These are phyloP conservation scores for Gyromitra esculenta DNA, from an alignment of 2,329 filamentous ascomycete species.

Conservation along the genomic window DNA sequence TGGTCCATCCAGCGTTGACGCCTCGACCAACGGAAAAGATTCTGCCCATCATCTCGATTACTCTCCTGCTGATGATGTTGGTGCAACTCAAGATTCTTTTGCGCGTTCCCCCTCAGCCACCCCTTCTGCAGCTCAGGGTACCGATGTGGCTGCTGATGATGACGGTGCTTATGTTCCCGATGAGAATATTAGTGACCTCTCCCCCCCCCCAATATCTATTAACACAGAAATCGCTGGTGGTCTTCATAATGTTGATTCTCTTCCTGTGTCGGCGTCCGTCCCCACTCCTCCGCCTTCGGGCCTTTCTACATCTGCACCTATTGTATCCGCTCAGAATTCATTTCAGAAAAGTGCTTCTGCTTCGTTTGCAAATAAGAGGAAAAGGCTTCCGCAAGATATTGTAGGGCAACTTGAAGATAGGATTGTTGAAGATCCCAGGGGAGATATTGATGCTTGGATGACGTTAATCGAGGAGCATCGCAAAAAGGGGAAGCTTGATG, in stretches of 20 bases:
- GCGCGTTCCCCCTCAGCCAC: slow-evolving; percentile 51
- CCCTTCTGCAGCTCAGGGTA: slow-evolving; percentile 53
- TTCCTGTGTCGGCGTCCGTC: slow-evolving; percentile 59
- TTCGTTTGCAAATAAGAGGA: slow-evolving; percentile 61
- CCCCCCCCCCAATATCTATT: slow-evolving; percentile 61
- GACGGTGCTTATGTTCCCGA: slow-evolving; percentile 53
- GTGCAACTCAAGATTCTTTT: slow-evolving; percentile 53
- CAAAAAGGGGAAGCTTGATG: slow-evolving; percentile 81
- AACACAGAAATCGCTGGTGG: slow-evolving; percentile 58
- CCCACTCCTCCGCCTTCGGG: slow-evolving; percentile 59
- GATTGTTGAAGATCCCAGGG: slow-evolving; percentile 89
- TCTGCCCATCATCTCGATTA: slow-evolving; percentile 47
- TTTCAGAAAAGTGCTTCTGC: slow-evolving; percentile 49
- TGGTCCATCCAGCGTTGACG: slow-evolving; percentile 49
- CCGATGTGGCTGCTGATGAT: slow-evolving; percentile 47
- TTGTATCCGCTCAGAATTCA: slow-evolving; percentile 57
- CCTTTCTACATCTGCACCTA: slow-evolving; percentile 63
- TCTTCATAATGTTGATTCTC: slow-evolving; percentile 52
- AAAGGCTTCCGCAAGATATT: slow-evolving; percentile 75
- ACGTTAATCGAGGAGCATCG: slow-evolving; percentile 85
- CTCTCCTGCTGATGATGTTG: slow-evolving; percentile 47
- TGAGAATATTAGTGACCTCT: slow-evolving; percentile 61
- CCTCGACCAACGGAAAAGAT: slow-evolving; percentile 48
- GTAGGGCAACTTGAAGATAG: slow-evolving; percentile 86
- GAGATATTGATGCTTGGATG: slow-evolving; percentile 92